Percentiles rank a stretch among this genome's conserved stretches.
phyloP scores from a whole-genome alignment of 192 early-diverging fungal species.

The Backusella mclennaniae region DNA sequence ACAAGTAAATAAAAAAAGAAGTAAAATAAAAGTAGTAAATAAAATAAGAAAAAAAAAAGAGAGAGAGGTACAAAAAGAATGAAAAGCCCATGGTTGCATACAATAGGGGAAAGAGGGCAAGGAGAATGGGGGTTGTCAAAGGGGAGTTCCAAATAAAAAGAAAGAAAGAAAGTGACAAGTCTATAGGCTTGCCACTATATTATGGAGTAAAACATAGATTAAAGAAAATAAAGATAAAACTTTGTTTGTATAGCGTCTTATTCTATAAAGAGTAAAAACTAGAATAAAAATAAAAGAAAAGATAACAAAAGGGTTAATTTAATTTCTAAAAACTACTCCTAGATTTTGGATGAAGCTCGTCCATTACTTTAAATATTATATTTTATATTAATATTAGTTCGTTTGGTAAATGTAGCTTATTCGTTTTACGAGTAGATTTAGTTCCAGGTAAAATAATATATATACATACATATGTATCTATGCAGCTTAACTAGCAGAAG shows the following conservation, averaged over 20 bases:
- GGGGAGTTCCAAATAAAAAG: neutral
- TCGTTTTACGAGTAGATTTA: neutral
- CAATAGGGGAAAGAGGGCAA: constrained; percentile 1
- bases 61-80: neutral
- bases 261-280: neutral
- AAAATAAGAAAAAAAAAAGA: neutral
- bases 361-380: neutral
- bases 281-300: neutral
- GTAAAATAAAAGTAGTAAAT: neutral
- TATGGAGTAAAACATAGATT: neutral
- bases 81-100: constrained; percentile 7
- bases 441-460: neutral
- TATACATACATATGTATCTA: neutral
- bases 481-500: too few relatives aligned
- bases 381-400: neutral
- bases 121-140: neutral
- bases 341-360: neutral
- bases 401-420: neutral
- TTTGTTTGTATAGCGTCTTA: neutral
- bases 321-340: neutral
- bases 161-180: neutral
- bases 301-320: neutral
- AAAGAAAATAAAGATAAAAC: neutral
- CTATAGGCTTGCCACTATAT: neutral
- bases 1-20: neutral